Evolutionary conservation across 176 grass and related monocot genomes (phyloP).

Genomic region (Typha latifolia): DNA sequence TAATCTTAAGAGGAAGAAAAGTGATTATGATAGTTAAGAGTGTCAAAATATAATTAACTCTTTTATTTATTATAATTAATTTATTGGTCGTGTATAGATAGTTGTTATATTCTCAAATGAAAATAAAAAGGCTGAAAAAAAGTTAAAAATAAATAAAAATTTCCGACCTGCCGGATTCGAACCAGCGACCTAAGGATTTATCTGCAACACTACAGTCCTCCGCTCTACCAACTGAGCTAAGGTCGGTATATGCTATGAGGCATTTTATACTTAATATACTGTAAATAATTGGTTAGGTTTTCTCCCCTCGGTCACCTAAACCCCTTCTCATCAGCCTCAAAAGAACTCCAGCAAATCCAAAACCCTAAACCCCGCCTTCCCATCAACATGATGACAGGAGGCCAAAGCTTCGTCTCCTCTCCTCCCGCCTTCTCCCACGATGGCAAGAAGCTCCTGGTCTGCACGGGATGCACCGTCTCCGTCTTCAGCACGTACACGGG

Average conservation of each 20-base stretch:
- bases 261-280: too few relatives aligned
- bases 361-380: slow-evolving; percentile 19
- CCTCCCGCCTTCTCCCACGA: slow-evolving; percentile 78
- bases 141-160: too few relatives aligned
- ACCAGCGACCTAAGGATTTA: slow-evolving; percentile 97
- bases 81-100: too few relatives aligned
- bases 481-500: slow-evolving; percentile 68
- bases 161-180: slow-evolving; percentile 71
- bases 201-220: slow-evolving; percentile 76
- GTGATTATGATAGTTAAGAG: too few relatives aligned
- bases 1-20: too few relatives aligned
- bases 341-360: not conserved
- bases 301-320: slow-evolving; percentile 4
- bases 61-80: too few relatives aligned
- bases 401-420: slow-evolving; percentile 66
- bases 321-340: slow-evolving; percentile 1
- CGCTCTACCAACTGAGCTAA: slow-evolving; percentile 99
- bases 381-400: slow-evolving; percentile 63
- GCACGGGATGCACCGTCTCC: slow-evolving; percentile 66
- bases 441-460: slow-evolving; percentile 55
- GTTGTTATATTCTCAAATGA: too few relatives aligned
- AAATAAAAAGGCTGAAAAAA: too few relatives aligned
- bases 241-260: slow-evolving; percentile 49
- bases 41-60: too few relatives aligned
- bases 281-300: too few relatives aligned